Conservation (phyloP, 1,284 basidiomycete species). For the Entoloma clypeatum region DNA sequence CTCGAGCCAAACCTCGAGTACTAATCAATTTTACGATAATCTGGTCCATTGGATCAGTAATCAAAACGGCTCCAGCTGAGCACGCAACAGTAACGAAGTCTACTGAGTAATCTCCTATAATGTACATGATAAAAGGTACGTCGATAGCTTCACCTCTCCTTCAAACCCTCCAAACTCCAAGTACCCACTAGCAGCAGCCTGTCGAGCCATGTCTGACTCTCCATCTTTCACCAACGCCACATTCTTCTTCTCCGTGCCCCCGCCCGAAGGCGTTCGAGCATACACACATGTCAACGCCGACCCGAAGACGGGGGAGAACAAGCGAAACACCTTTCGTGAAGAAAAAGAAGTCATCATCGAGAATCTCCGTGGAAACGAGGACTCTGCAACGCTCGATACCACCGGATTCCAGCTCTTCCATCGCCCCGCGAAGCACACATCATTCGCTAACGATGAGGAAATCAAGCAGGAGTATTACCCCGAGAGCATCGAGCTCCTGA, state of each 20-base stretch:
- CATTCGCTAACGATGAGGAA: slow-evolving; percentile 44
- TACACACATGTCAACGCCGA: slow-evolving; percentile 28
- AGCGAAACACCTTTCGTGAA: slow-evolving; percentile 22
- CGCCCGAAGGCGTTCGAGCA: slow-evolving; percentile 27
- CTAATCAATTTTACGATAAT: too few relatives aligned
- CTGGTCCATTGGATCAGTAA: too few relatives aligned
- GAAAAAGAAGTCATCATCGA: slow-evolving; percentile 41
- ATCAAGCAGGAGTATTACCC: slow-evolving; percentile 55
- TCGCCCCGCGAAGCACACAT: slow-evolving; percentile 38
- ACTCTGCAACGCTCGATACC: slow-evolving; percentile 44
- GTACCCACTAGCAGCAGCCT: not conserved
- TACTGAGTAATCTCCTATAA: not conserved
- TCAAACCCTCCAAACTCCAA: not conserved
- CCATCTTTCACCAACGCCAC: slow-evolving; percentile 19
- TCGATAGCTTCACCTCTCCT: not conserved
- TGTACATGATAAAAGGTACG: slow-evolving; percentile 3
- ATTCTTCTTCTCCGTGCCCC: slow-evolving; percentile 26
- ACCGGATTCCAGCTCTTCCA: slow-evolving; percentile 53
- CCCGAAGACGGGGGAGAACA: slow-evolving; percentile 24
- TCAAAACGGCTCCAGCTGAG: too few relatives aligned
- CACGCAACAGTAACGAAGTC: slow-evolving; percentile 3
- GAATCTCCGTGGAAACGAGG: slow-evolving; percentile 54
- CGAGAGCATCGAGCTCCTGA: slow-evolving; percentile 56
- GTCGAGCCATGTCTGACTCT: not conserved
- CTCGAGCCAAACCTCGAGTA: too few relatives aligned